Evolutionary conservation across 1,139 yeast genomes (phyloP).

Genomic region (Zygosaccharomyces sapae): DNA sequence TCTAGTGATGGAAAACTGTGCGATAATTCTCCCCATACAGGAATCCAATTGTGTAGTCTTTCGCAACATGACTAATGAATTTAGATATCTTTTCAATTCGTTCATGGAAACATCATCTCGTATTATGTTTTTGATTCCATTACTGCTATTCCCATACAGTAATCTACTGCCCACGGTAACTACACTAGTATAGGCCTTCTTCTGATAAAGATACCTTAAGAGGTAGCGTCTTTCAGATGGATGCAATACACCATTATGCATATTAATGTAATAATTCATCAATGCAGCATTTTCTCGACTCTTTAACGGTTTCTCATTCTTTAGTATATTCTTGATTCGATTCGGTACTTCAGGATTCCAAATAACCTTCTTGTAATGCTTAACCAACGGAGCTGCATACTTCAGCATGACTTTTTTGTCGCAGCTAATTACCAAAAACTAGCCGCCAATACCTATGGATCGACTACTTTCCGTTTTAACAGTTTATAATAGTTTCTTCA

Average conservation of each 20-base stretch:
- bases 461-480: not conserved
- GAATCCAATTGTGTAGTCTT: constrained; percentile 16
- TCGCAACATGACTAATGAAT: constrained; percentile 17
- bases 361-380: constrained; percentile 11
- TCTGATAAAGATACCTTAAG: constrained; percentile 17
- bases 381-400: constrained; percentile 14
- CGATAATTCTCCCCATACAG: constrained; percentile 19
- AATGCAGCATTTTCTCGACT: constrained; percentile 8
- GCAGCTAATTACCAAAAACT: not conserved
- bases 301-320: constrained; percentile 10
- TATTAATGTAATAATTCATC: constrained; percentile 6
- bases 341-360: constrained; percentile 15
- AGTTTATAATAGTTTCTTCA: not conserved
- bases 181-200: constrained; percentile 16
- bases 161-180: constrained; percentile 15
- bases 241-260: not conserved
- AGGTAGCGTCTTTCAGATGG: constrained; percentile 16
- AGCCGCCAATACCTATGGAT: not conserved
- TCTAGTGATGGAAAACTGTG: constrained; percentile 23
- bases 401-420: constrained; percentile 11
- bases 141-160: constrained; percentile 11
- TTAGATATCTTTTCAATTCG: constrained; percentile 23
- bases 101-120: constrained; percentile 18
- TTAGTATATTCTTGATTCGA: constrained; percentile 12
- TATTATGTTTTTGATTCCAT: not conserved